A percentile compares a stretch with the other conserved stretches of the same genome.
These are phyloP conservation scores for Microsporum ferrugineum DNA, from an alignment of 2,329 filamentous ascomycete genomes.

Conservation along the genomic window DNA sequence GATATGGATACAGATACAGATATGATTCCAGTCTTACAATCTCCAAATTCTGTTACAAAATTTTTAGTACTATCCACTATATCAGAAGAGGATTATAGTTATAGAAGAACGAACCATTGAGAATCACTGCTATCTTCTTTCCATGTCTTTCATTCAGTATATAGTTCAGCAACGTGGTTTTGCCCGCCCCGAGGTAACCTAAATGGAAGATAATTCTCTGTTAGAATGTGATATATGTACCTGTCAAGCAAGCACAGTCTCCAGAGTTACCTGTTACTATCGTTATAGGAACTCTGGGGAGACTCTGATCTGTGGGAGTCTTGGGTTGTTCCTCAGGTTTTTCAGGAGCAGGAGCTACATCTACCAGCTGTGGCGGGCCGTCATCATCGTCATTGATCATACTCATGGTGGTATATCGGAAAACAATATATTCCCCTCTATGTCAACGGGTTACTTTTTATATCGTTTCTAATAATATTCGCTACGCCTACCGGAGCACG, in stretches of 20 bases:
- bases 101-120: conserved; percentile 56
- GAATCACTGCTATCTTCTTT: conserved; percentile 94
- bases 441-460: background rate
- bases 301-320: conserved; percentile 18
- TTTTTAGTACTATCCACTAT: background rate
- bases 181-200: conserved; percentile 92
- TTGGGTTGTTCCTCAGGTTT: conserved; percentile 17
- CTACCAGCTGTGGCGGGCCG: conserved; percentile 34
- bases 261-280: conserved; percentile 36
- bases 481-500: background rate
- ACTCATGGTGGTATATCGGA: background rate
- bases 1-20: background rate
- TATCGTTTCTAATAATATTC: background rate
- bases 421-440: background rate
- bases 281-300: conserved; percentile 39
- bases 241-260: background rate
- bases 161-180: conserved; percentile 91
- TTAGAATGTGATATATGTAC: background rate
- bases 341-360: conserved; percentile 23
- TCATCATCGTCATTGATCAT: conserved; percentile 27
- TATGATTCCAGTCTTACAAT: conserved; percentile 45
- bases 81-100: background rate
- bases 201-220: background rate
- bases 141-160: conserved; percentile 90
- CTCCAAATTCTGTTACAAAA: conserved; percentile 55